phyloP scores from a whole-genome alignment of 1,284 basidiomycete species.

The Apiotrichum akiyoshidainum region DNA sequence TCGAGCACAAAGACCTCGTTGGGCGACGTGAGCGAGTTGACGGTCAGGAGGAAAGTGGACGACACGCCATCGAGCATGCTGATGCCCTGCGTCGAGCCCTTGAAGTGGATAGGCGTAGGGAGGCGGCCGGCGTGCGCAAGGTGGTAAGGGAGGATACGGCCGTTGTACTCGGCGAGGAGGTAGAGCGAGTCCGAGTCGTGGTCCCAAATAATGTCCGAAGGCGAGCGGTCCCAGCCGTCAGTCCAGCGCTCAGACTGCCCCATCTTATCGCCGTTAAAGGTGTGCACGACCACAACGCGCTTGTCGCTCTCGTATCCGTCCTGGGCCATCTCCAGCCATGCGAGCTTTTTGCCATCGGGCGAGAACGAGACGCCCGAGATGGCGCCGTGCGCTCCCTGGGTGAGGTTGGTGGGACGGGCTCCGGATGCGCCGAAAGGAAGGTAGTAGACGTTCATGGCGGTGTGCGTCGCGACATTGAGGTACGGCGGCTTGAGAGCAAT shows the following conservation, averaged over 20 bases:
- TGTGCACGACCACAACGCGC: constrained; percentile 68
- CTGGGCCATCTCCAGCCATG: constrained; percentile 78
- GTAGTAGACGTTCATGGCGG: constrained; percentile 51
- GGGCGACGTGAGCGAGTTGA: constrained; percentile 25
- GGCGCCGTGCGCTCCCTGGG: constrained; percentile 77
- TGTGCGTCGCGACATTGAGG: constrained; percentile 62
- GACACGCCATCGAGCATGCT: constrained; percentile 10
- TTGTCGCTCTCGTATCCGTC: constrained; percentile 76
- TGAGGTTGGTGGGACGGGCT: constrained; percentile 54
- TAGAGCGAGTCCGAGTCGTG: constrained; percentile 67
- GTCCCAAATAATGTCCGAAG: constrained; percentile 66
- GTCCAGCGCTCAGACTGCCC: constrained; percentile 50
- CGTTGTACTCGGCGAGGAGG: constrained; percentile 70
- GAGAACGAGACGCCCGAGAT: constrained; percentile 68
- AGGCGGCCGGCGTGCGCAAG: constrained; percentile 33
- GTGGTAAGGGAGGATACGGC: constrained; percentile 51
- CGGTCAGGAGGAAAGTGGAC: constrained; percentile 24
- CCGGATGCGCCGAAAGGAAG: constrained; percentile 33
- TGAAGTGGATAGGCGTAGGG: constrained; percentile 42
- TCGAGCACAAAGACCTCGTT: constrained; percentile 31
- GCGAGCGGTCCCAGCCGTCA: constrained; percentile 77
- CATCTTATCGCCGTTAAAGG: constrained; percentile 53
- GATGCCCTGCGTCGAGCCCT: constrained; percentile 30
- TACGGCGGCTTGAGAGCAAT: constrained; percentile 78
- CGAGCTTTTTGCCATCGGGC: constrained; percentile 64